Conservation (phyloP, 73 alveolate species). For the Effrenium voratum region DNA sequence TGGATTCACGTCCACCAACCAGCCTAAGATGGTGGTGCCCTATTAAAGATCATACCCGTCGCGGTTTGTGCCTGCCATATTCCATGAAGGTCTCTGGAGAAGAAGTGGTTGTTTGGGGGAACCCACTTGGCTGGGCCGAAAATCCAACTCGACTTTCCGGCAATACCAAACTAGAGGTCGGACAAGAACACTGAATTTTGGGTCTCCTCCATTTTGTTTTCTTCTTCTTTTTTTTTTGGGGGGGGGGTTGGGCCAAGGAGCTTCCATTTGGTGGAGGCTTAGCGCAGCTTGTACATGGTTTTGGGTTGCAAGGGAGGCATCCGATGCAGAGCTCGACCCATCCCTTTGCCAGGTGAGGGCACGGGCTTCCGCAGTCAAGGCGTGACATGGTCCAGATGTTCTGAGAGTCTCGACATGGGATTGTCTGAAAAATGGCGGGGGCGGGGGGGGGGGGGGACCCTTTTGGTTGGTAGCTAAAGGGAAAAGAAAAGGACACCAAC, state of each 20-base stretch:
- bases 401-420: not conserved
- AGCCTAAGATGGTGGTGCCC: no score
- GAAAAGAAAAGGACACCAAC: no score
- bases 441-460: not conserved
- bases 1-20: no score
- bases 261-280: not conserved
- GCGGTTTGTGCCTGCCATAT: no score
- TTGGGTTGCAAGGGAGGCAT: no score
- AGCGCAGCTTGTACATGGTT: no score
- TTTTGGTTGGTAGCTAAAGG: not conserved
- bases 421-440: not conserved
- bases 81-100: no score
- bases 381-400: not conserved
- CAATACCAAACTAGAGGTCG: not conserved
- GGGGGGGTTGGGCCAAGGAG: not conserved
- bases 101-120: no score
- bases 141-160: no score
- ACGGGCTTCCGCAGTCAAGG: constrained; percentile 92
- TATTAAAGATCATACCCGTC: no score
- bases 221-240: not conserved
- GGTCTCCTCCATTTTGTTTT: not conserved
- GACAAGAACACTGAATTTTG: not conserved
- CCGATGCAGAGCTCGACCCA: no score
- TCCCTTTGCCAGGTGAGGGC: constrained; percentile 52
- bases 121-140: no score